Evolutionary conservation across 192 early-diverging fungal genomes (phyloP), one percentile per base, ranked within the genome.

Genomic region (Mortierella alpina): DNA sequence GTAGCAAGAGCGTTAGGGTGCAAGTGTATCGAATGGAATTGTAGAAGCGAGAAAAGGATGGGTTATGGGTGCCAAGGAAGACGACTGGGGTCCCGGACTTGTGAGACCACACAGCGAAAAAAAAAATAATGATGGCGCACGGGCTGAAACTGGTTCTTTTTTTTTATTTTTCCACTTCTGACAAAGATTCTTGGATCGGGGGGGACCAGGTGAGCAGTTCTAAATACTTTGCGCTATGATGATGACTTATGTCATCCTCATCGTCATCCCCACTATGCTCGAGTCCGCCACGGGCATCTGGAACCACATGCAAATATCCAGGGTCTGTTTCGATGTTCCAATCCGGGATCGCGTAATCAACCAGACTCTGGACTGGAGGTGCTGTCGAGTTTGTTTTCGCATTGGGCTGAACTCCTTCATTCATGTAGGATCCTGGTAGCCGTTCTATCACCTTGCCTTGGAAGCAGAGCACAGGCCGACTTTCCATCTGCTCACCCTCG

Each of bases 401-500:
- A 5, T 45, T 44, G 10, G 22, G 18, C 6, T 39, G 10, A 15
- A 31, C 22, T 5, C 10, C 51, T n/a, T 72, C 48, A 17, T 49
- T 72, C 44, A 79, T 57, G 39, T 72, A 62, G 15, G 76, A 68
- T 14, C 76, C 76, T 23, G 76, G 76, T 18, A 79, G 18, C 14
- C 59, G 42, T 51, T 66, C 14, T 7, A 79, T 9, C 4, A 67
- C 58, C 10, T 62, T 60, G 13, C 69, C 69, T 2, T 72, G 7
- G 42, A 67, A 79, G 51, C 76, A 79, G 51, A 79, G 69, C 5
- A 79, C 64, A 3, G 76, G 76, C 12, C 50, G 68, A 23, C 50
- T 66, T 49, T 55, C 57, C 12, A 55, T 0, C 31, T 31, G 5
- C 10, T 59, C 64, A 42, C 40, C 57, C 39, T 49, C 18, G 15